Evolutionary conservation across 2,329 filamentous ascomycete genomes (phyloP), one percentile per base, ranked within the genome.

Genomic region (Penicillium psychrosexuale): DNA sequence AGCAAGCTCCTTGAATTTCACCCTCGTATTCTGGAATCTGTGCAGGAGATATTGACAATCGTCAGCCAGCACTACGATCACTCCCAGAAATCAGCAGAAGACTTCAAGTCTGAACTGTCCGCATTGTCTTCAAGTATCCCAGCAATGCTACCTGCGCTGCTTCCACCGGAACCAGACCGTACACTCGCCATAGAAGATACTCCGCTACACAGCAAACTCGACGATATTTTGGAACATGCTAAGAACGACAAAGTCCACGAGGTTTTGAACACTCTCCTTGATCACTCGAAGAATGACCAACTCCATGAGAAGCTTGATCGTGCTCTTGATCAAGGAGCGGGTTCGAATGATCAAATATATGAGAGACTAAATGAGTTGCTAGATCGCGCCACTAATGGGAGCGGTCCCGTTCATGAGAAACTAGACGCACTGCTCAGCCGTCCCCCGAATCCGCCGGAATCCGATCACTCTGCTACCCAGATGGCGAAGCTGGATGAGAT

Each of bases 61-160:
- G 89, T 96, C 51, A 88, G 85, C 24, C 84, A 95, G 69, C 92
- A 97, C 70, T 96, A 89, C 66, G 91, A 96, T 63, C 90, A 96
- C 68, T 89, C 91, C 13, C 91, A 92, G 72, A 81, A 83, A 42
- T 82, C 86, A 0, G 76, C 79, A 1, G 79, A 85, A 51, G 84
- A 88, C 51, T 76, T 84, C 51, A 85, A 83, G 66, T 79, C 81
- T 11, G 80, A 80, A 51, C 70, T 78, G n/a, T 76, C 78, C 27
- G 72, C 77, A 12, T 73, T 81, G 47, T 76, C 79, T 31, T 66
- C 72, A 30, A 68, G 80, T 1, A 82, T 87, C 59, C 79, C 80
- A n/a, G 77, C 80, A 27, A 76, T 86, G 52, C 76, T 87, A 2
- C 81, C 82, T 54, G 75, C 80, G 30, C 63, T 78, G 36, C 76